These are phyloP conservation scores for Podila epigama DNA, from an alignment of 192 early-diverging fungal genomes.

Conservation along the genomic window DNA sequence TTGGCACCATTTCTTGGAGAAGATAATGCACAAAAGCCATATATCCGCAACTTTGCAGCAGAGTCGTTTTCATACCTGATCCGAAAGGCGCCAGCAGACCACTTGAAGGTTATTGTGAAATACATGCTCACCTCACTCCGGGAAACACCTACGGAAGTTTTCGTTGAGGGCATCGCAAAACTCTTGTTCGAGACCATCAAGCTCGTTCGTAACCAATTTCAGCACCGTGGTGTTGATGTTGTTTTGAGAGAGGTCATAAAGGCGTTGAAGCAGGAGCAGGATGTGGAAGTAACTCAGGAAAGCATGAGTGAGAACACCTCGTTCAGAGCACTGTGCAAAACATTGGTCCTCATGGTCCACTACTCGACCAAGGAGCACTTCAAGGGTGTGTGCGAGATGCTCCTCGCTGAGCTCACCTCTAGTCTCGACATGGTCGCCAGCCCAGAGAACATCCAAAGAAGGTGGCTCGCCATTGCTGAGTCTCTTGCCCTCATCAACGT, in stretches of 20 bases:
- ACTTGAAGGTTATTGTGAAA: conserved; percentile 65
- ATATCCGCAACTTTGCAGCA: conserved; percentile 88
- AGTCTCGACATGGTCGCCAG: conserved; percentile 16
- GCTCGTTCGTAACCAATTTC: conserved; percentile 60
- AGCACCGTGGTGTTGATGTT: conserved; percentile 54
- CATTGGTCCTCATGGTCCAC: conserved; percentile 59
- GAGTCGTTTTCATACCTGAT: conserved; percentile 93
- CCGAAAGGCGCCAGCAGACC: conserved; percentile 72
- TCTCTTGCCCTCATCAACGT: conserved; percentile 51
- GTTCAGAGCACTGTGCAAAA: conserved; percentile 51
- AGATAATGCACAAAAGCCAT: conserved; percentile 69
- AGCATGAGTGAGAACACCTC: conserved; percentile 40
- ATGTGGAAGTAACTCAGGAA: conserved; percentile 21
- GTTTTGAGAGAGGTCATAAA: conserved; percentile 51
- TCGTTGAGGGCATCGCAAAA: conserved; percentile 79
- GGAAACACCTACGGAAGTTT: conserved; percentile 54
- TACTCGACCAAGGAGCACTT: conserved; percentile 59
- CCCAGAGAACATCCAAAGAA: conserved; percentile 18
- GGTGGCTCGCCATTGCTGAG: conserved; percentile 49
- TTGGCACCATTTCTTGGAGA: conserved; percentile 75
- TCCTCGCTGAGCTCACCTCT: conserved; percentile 48
- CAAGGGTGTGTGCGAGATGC: conserved; percentile 51
- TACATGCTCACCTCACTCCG: conserved; percentile 67
- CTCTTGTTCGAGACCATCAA: conserved; percentile 88
- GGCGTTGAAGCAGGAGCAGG: conserved; percentile 42